These are phyloP conservation scores for Ogataea zsoltii DNA, from an alignment of 805 yeast genomes.

Conservation along the genomic window DNA sequence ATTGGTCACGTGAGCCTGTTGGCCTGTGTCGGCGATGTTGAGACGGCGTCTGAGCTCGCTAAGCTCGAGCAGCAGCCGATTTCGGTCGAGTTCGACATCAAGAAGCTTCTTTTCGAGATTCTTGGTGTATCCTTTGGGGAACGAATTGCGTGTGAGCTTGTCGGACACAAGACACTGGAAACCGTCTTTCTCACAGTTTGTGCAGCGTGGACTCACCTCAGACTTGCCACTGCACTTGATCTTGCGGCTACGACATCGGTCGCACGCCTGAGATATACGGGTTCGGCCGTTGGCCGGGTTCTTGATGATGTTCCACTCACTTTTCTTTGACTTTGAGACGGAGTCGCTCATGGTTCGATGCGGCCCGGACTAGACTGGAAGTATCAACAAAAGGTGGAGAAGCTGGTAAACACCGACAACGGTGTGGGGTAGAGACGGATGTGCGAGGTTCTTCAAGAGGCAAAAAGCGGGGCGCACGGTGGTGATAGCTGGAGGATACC, in stretches of 20 bases:
- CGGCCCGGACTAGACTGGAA: not conserved
- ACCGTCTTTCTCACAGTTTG: constrained; percentile 64
- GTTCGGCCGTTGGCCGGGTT: constrained; percentile 39
- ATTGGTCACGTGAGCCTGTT: not conserved
- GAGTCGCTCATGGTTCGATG: not conserved
- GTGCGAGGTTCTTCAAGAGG: no score
- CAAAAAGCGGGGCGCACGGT: no score
- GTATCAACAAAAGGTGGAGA: constrained; percentile 10
- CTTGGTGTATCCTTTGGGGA: constrained; percentile 81
- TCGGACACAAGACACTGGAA: constrained; percentile 73
- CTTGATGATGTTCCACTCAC: constrained; percentile 36
- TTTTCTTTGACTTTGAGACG: not conserved
- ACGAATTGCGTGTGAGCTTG: constrained; percentile 71
- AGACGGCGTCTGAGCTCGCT: constrained; percentile 26
- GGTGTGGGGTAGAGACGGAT: not conserved
- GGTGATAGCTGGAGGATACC: no score
- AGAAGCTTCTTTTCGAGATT: constrained; percentile 64
- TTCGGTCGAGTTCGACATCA: constrained; percentile 58
- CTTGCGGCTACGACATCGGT: constrained; percentile 74
- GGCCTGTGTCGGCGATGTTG: constrained; percentile 4
- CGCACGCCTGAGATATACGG: constrained; percentile 79
- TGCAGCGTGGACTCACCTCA: constrained; percentile 52
- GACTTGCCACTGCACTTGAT: constrained; percentile 73
- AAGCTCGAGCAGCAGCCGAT: constrained; percentile 38
- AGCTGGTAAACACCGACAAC: not conserved